A percentile compares a stretch with the other conserved stretches of the same genome.
Conservation (phyloP, 176 grass and related monocot genomes). For the sorghum (Sorghum bicolor) region Sorghum_bicolor_NCBIv3 NC_012872.2:70482001-70482500, state of each 20-base stretch:
- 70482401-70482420: background rate
- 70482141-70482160: slow-evolving; percentile 33
- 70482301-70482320: slow-evolving; percentile 13
- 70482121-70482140: slow-evolving; percentile 55
- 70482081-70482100: background rate
- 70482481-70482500: background rate
- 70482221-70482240: slow-evolving; percentile 60
- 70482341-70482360: background rate
- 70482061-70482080: slow-evolving; percentile 17
- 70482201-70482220: slow-evolving; percentile 26
- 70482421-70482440: background rate
- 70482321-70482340: background rate
- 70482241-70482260: slow-evolving; percentile 25
- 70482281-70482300: slow-evolving; percentile 37
- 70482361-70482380: too few relatives aligned
- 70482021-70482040: background rate
- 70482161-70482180: background rate
- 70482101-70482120: slow-evolving; percentile 59
- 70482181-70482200: slow-evolving; percentile 28
- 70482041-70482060: slow-evolving; percentile 16
- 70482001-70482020: slow-evolving; percentile 12
- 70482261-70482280: slow-evolving; percentile 17
- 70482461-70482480: background rate
- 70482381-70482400: background rate
- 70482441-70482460: background rate